Base-by-base conservation (phyloP, 208 protist species). In the Trichomonas gallinae region DNA sequence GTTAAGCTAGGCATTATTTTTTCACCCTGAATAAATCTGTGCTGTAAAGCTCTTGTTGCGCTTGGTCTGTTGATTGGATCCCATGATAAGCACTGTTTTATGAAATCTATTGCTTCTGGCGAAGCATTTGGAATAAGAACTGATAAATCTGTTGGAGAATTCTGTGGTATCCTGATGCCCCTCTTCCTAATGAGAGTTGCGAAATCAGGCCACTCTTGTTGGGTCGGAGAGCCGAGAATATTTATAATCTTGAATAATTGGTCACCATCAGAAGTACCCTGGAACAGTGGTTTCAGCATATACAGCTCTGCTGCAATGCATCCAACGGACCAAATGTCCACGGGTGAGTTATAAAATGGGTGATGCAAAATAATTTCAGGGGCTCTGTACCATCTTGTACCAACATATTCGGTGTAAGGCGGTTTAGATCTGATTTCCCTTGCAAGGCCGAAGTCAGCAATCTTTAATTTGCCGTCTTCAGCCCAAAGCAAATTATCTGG, bases 191-290 rank as follows among this genome's bases (percentile, higher is more conserved):
- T 98, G 21, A 99, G 97, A 97, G 98, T 98, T 83, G 98, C 97
- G 11, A 98, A 98, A 81, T 99, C 98, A 46, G 98, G 98, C 98
- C 98, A 99, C 96, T 98, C 97, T 11, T 63, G 8, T 9, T 42
- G 21, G 4, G 97, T 97, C 36, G 98, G 98, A 0, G 98, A 96
- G 44, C 99, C 99, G 13, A 99, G 97, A 23, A 99, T 98, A 2
- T 98, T 98, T 97, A 98, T 99, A 91, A 99, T 99, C 97, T 99
- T 99, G 97, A 99, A 99, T 34, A 99, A 97, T 97, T 99, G 98
- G 97, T 99, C 99, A 81, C 97, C 98, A 97, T 99, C 98, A 97
- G 98, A 44, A 26, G 40, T 51, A 0, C 96, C 96, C n/a, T 99
- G 99, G 97, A 99, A 99, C 26, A 99, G 97, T 0, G 99, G 98